These are phyloP conservation scores for Solanum peruvianum DNA, from an alignment of 257 asterid species.

Conservation along the genomic window DNA sequence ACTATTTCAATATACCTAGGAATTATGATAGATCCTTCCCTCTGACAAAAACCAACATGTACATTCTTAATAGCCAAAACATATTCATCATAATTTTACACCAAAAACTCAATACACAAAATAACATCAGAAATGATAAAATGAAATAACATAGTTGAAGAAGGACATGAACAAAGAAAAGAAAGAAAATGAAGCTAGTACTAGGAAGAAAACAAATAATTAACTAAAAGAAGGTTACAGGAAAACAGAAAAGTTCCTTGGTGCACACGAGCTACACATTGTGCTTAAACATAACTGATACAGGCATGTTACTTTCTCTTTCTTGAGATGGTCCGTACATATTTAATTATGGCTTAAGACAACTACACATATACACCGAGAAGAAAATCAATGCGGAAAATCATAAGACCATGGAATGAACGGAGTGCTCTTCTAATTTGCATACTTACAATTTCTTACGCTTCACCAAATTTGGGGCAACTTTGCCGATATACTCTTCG, in stretches of 20 bases:
- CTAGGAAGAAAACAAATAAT: background rate
- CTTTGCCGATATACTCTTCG: constrained; percentile 38
- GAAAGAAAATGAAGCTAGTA: background rate
- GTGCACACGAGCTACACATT: background rate
- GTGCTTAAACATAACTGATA: background rate
- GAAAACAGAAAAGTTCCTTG: background rate
- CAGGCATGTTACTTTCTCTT: background rate
- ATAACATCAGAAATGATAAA: background rate
- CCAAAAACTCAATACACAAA: background rate
- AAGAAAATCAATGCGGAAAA: background rate
- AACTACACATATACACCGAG: background rate
- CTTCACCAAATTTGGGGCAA: constrained; percentile 61
- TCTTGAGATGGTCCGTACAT: background rate
- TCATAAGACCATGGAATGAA: background rate
- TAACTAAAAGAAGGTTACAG: background rate
- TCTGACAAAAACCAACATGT: background rate
- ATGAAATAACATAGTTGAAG: background rate
- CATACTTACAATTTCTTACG: constrained; percentile 50
- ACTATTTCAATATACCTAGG: background rate
- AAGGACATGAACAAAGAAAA: background rate
- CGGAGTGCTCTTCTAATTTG: background rate
- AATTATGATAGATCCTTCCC: background rate
- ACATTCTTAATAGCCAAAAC: background rate
- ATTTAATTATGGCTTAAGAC: background rate
- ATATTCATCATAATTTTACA: background rate